Evolutionary conservation across 1,139 yeast genomes (phyloP).

Genomic region (Pneumocystis oryctolagi): DNA sequence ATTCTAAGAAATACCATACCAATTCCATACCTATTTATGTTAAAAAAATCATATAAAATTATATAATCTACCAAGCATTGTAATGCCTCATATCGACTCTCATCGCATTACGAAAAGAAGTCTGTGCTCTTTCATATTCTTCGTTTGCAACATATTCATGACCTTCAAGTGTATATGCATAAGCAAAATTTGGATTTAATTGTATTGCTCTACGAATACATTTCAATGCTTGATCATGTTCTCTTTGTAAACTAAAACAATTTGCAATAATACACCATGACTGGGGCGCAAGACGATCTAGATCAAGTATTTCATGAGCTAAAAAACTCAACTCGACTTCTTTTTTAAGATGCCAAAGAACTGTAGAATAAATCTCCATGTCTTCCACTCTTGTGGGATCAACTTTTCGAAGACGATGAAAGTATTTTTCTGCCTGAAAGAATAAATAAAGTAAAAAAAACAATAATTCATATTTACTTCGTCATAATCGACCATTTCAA

Average conservation of each 20-base stretch:
- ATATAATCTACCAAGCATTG: slow-evolving; percentile 46
- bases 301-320: slow-evolving; percentile 65
- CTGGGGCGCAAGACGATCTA: slow-evolving; percentile 52
- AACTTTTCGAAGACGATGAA: slow-evolving; percentile 42
- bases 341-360: slow-evolving; percentile 83
- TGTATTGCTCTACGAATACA: slow-evolving; percentile 72
- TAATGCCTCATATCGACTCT: slow-evolving; percentile 70
- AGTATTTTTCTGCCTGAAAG: slow-evolving; percentile 41
- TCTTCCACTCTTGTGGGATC: slow-evolving; percentile 77
- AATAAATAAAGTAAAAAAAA: neutral
- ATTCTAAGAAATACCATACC: slow-evolving; percentile 87
- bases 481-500: slow-evolving; percentile 75
- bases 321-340: slow-evolving; percentile 67
- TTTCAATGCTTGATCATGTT: slow-evolving; percentile 79
- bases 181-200: slow-evolving; percentile 57
- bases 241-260: slow-evolving; percentile 65
- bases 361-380: slow-evolving; percentile 82
- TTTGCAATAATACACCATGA: slow-evolving; percentile 93
- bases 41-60: neutral
- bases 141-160: slow-evolving; percentile 84
- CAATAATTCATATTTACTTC: slow-evolving; percentile 24
- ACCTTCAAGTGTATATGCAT: slow-evolving; percentile 85
- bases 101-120: slow-evolving; percentile 66
- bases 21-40: slow-evolving; percentile 44
- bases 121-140: slow-evolving; percentile 79